These are phyloP conservation scores for Ajuga chamaepitys DNA, from an alignment of 257 asterid genomes.

Conservation along the genomic window DNA sequence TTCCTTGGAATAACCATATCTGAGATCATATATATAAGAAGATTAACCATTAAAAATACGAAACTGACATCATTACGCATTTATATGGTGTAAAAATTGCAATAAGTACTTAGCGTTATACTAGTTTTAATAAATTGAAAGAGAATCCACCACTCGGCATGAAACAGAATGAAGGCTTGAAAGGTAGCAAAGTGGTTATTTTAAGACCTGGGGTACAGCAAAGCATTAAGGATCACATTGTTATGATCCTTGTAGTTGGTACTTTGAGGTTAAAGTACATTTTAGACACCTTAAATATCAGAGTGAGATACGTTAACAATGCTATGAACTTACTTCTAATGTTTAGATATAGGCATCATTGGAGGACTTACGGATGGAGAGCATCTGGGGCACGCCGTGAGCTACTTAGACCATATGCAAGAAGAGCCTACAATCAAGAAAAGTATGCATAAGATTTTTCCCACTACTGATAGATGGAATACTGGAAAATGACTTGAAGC, in stretches of 20 bases:
- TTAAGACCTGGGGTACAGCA: not conserved
- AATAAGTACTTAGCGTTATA: not conserved
- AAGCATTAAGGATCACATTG: not conserved
- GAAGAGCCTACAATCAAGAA: slow-evolving; percentile 57
- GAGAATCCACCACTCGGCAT: not conserved
- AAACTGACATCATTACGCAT: not conserved
- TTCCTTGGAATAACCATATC: slow-evolving; percentile 97
- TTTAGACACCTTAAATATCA: not conserved
- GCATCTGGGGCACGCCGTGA: slow-evolving; percentile 98
- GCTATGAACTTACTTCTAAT: not conserved
- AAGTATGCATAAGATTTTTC: slow-evolving; percentile 13
- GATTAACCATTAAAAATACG: slow-evolving; percentile 12
- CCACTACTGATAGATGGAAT: not conserved
- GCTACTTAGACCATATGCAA: slow-evolving; percentile 95
- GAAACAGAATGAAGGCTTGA: not conserved
- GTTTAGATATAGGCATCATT: not conserved
- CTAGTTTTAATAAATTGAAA: not conserved
- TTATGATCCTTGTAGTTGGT: not conserved
- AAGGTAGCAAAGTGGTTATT: not conserved
- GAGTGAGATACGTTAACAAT: slow-evolving; percentile 1
- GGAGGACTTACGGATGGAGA: slow-evolving; percentile 80
- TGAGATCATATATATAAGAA: slow-evolving; percentile 26
- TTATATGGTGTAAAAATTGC: not conserved
- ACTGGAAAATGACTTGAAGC: not conserved
- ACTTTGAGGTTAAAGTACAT: not conserved